Percentiles rank a stretch among this genome's conserved stretches.
phyloP scores from a whole-genome alignment of 2,329 filamentous ascomycete genomes.

The Nemania diffusa region DNA sequence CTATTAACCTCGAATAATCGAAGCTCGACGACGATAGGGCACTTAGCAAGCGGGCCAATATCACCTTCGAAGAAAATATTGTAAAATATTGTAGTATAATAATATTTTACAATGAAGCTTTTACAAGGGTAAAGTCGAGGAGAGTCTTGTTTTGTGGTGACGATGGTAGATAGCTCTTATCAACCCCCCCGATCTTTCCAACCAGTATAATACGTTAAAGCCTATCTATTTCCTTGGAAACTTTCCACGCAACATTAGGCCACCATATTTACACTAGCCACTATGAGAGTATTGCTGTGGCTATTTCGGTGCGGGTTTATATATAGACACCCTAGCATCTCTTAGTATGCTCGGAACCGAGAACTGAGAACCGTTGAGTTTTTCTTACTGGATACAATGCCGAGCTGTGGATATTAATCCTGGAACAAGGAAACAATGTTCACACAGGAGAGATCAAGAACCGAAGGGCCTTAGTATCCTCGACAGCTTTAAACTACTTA shows the following conservation, averaged over 20 bases:
- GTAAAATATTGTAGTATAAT: neutral
- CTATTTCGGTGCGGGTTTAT: neutral
- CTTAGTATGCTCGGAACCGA: neutral
- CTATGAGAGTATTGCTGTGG: neutral
- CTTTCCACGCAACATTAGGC: no score
- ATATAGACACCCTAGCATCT: conserved; percentile 1
- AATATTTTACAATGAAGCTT: no score
- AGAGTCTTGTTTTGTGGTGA: neutral
- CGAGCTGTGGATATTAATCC: neutral
- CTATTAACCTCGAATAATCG: no score
- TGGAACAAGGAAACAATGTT: neutral
- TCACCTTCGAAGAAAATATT: neutral
- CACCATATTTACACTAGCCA: neutral
- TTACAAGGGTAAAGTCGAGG: neutral
- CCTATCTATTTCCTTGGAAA: neutral
- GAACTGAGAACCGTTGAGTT: neutral
- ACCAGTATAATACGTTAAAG: neutral
- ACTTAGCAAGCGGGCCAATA: neutral
- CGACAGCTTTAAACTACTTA: neutral
- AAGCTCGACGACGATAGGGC: neutral
- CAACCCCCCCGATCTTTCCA: neutral
- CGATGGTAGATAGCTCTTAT: neutral
- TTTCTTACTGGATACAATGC: neutral
- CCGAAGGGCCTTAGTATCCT: neutral
- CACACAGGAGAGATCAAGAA: neutral